Conservation (phyloP, 169 alveolate species). For the Theileria annulata region DNA sequence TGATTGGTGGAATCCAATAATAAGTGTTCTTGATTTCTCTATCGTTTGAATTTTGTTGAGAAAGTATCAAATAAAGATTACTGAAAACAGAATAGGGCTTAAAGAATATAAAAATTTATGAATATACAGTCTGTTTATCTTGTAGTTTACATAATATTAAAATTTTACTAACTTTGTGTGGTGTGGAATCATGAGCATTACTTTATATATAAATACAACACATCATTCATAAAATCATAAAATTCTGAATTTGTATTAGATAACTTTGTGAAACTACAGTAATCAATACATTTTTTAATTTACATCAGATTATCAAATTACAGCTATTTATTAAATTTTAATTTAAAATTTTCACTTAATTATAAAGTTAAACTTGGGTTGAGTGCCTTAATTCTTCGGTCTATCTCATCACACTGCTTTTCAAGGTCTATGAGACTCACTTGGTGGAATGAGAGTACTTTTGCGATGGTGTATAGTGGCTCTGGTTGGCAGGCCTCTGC, state of each 20-base stretch:
- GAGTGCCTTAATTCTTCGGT: constrained; percentile 37
- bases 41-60: too few relatives aligned
- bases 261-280: background rate
- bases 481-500: constrained; percentile 65
- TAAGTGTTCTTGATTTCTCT: background rate
- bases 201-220: background rate
- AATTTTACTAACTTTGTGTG: background rate
- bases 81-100: background rate
- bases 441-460: constrained; percentile 63
- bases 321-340: background rate
- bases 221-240: background rate
- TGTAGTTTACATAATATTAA: background rate
- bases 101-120: background rate
- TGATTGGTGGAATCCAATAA: background rate
- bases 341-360: too few relatives aligned
- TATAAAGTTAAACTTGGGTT: background rate
- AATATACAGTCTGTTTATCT: background rate
- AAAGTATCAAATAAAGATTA: background rate
- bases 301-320: background rate
- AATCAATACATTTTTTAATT: too few relatives aligned
- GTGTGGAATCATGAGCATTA: background rate
- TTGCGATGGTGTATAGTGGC: constrained; percentile 63
- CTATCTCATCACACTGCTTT: constrained; percentile 59
- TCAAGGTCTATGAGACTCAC: constrained; percentile 54
- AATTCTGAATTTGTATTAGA: too few relatives aligned